Evolutionary conservation across 2,329 filamentous ascomycete genomes (phyloP).

Genomic region (Moelleriella libera): DNA sequence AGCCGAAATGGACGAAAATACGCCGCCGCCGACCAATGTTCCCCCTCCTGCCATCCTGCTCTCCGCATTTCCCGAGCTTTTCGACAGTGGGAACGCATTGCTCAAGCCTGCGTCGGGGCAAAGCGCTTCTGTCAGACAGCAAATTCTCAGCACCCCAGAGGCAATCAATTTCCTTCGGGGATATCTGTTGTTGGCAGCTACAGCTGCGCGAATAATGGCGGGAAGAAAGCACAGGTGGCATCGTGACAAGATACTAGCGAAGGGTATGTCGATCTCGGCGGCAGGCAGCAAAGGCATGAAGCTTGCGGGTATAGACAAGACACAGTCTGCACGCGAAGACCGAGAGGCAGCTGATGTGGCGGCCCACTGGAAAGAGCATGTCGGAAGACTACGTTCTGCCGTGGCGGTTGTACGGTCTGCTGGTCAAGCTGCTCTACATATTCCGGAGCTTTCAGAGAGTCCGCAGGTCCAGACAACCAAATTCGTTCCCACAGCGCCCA

Average conservation of each 20-base stretch:
- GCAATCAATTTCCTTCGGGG: slow-evolving; percentile 49
- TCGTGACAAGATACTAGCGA: slow-evolving; percentile 68
- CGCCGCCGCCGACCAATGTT: slow-evolving; percentile 64
- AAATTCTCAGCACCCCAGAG: slow-evolving; percentile 47
- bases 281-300: slow-evolving; percentile 80
- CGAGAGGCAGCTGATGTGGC: slow-evolving; percentile 71
- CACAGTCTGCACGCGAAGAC: slow-evolving; percentile 70
- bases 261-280: slow-evolving; percentile 78
- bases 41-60: slow-evolving; percentile 78
- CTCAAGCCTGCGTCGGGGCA: slow-evolving; percentile 52
- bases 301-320: slow-evolving; percentile 70
- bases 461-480: slow-evolving; percentile 56
- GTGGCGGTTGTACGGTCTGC: slow-evolving; percentile 52
- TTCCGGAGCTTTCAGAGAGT: slow-evolving; percentile 60
- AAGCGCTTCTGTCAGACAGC: slow-evolving; percentile 41
- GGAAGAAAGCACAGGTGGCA: slow-evolving; percentile 85
- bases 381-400: slow-evolving; percentile 60
- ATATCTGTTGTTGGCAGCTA: slow-evolving; percentile 49
- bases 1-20: slow-evolving; percentile 10
- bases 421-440: slow-evolving; percentile 33
- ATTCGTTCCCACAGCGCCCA: slow-evolving; percentile 58
- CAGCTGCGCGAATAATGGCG: slow-evolving; percentile 68
- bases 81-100: slow-evolving; percentile 51
- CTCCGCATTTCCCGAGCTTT: slow-evolving; percentile 57
- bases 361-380: slow-evolving; percentile 58